phyloP scores from a whole-genome alignment of 2,329 filamentous ascomycete species.

The Colletotrichum scovillei region DNA sequence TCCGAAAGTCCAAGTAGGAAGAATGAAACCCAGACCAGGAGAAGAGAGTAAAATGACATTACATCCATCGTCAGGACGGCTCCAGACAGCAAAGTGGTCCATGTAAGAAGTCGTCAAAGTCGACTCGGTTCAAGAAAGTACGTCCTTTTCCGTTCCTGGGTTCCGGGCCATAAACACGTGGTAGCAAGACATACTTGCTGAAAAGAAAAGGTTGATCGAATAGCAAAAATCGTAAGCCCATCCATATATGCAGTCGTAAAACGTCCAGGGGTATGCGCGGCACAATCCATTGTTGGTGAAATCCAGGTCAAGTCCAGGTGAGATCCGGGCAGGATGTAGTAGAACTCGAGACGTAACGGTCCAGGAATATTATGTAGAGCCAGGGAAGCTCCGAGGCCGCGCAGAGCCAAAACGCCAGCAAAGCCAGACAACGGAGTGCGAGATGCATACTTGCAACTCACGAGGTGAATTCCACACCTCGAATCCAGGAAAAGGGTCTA shows the following conservation, averaged over 20 bases:
- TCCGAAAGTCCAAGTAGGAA: slow-evolving; percentile 33
- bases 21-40: slow-evolving; percentile 33
- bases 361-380: slow-evolving; percentile 17
- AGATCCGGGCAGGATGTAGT: slow-evolving; percentile 10
- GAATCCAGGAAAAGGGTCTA: slow-evolving; percentile 28
- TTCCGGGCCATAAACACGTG: slow-evolving; percentile 26
- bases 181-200: slow-evolving; percentile 32
- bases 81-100: slow-evolving; percentile 37
- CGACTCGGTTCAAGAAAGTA: slow-evolving; percentile 16
- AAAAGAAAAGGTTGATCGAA: slow-evolving; percentile 23
- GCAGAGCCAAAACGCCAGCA: slow-evolving; percentile 27
- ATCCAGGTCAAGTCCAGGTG: slow-evolving; percentile 19
- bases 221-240: slow-evolving; percentile 35
- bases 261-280: slow-evolving; percentile 30
- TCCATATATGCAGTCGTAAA: slow-evolving; percentile 39
- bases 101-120: slow-evolving; percentile 12
- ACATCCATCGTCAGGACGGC: slow-evolving; percentile 27
- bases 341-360: slow-evolving; percentile 3
- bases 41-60: slow-evolving; percentile 28
- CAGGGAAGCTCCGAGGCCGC: slow-evolving; percentile 12
- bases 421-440: slow-evolving; percentile 30
- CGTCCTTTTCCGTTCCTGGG: slow-evolving; percentile 34
- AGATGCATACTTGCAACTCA: slow-evolving; percentile 38
- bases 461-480: slow-evolving; percentile 26
- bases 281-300: slow-evolving; percentile 28